Conservation (phyloP, 2,329 filamentous ascomycete species). For the Phialophora macrospora region DNA sequence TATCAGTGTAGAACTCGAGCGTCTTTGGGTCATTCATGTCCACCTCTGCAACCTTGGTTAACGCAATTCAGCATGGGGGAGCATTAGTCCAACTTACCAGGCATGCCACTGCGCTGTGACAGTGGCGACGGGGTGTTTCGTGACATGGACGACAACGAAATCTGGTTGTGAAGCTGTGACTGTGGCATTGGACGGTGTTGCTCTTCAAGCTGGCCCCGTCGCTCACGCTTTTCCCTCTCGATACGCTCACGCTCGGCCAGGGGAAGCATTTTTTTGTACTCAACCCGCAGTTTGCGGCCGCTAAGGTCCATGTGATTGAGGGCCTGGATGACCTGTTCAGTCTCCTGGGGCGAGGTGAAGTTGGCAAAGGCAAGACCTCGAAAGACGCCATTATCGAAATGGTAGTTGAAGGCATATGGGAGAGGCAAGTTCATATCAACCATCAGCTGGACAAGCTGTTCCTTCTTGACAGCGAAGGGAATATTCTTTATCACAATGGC, state of each 20-base stretch:
- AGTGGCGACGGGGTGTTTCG: conserved; percentile 71
- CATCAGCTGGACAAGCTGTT: conserved; percentile 91
- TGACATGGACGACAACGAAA: conserved; percentile 79
- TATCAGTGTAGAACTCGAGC: conserved; percentile 85
- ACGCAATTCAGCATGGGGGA: conserved; percentile 25
- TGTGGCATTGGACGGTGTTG: conserved; percentile 78
- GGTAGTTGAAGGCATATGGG: conserved; percentile 93
- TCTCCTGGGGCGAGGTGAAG: conserved; percentile 95
- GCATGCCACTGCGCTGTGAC: conserved; percentile 56
- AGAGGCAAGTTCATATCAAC: conserved; percentile 89
- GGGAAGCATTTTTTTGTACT: conserved; percentile 99
- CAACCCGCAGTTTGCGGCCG: conserved; percentile 89
- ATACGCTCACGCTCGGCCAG: conserved; percentile 93
- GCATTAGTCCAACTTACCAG: conserved; percentile 45
- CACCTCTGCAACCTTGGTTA: conserved; percentile 62
- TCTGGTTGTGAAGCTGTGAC: conserved; percentile 76
- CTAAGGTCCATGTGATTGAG: conserved; percentile 97
- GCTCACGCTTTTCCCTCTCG: conserved; percentile 94
- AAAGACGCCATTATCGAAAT: conserved; percentile 98
- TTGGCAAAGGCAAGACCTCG: conserved; percentile 95
- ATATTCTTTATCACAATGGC: conserved; percentile 99
- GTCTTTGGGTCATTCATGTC: conserved; percentile 91
- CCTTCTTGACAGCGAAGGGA: conserved; percentile 96
- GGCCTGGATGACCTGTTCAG: conserved; percentile 84
- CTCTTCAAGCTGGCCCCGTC: conserved; percentile 93